Conservation (phyloP, 805 yeast species). For the Lipomyces sp. region DNA sequence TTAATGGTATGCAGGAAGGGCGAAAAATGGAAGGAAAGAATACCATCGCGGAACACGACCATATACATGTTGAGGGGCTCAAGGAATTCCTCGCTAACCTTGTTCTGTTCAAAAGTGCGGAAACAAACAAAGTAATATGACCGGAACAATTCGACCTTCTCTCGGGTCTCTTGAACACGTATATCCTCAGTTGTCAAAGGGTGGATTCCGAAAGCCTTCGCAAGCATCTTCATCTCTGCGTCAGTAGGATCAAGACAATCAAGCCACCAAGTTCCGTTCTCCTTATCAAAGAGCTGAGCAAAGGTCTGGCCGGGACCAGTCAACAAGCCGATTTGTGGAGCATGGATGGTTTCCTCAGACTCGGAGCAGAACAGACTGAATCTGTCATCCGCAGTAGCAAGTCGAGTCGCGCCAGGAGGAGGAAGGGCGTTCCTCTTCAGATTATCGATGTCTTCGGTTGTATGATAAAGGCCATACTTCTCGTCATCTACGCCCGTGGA, state of each 20-base stretch:
- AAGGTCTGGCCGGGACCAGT: conserved; percentile 64
- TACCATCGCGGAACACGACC: conserved; percentile 64
- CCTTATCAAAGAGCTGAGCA: conserved; percentile 69
- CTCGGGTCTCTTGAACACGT: conserved; percentile 94
- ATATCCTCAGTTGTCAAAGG: conserved; percentile 98
- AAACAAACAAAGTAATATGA: conserved; percentile 93
- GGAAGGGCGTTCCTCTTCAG: conserved; percentile 27
- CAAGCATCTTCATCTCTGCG: conserved; percentile 86
- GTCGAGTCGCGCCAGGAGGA: conserved; percentile 30
- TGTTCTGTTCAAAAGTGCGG: conserved; percentile 91
- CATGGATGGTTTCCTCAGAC: conserved; percentile 84
- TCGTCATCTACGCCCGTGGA: conserved; percentile 19
- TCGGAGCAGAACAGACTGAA: conserved; percentile 83
- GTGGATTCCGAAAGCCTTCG: conserved; percentile 95
- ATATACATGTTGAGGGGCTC: conserved; percentile 66
- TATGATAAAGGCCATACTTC: background rate
- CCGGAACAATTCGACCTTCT: conserved; percentile 90
- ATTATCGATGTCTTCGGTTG: conserved; percentile 18
- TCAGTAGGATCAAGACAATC: conserved; percentile 95
- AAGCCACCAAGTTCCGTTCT: conserved; percentile 91
- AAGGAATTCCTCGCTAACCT: conserved; percentile 77
- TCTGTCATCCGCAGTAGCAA: conserved; percentile 53
- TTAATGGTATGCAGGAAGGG: conserved; percentile 64
- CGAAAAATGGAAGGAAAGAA: conserved; percentile 63
- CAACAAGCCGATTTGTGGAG: conserved; percentile 80